Percentiles rank a stretch among this genome's conserved stretches.
phyloP scores from a whole-genome alignment of 2,329 filamentous ascomycete genomes.

The Lecanosticta acicola region DNA sequence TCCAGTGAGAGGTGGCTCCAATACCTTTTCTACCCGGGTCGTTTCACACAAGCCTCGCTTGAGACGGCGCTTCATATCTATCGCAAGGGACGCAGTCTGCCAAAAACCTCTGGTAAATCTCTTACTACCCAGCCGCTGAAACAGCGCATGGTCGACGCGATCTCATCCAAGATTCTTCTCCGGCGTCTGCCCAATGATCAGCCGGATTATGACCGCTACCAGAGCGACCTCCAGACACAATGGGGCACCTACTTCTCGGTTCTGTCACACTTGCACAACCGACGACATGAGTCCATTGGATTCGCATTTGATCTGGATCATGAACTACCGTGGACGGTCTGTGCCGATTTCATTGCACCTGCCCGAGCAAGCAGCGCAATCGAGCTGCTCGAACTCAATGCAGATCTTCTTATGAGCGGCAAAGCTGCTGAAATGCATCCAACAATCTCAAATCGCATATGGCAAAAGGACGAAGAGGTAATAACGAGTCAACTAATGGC shows the following conservation, averaged over 20 bases:
- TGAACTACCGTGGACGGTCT: conserved; percentile 75
- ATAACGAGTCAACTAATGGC: conserved; percentile 21
- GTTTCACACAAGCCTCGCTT: conserved; percentile 72
- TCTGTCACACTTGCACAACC: conserved; percentile 77
- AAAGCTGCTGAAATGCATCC: background rate
- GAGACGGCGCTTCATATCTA: conserved; percentile 81
- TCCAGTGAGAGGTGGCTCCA: conserved; percentile 73
- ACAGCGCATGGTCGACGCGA: conserved; percentile 68
- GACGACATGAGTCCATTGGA: conserved; percentile 74
- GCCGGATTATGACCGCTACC: conserved; percentile 71
- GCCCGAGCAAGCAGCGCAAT: conserved; percentile 73
- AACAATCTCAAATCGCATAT: conserved; percentile 24
- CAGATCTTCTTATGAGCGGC: conserved; percentile 14
- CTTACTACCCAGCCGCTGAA: conserved; percentile 57
- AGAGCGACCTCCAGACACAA: conserved; percentile 67
- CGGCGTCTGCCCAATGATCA: conserved; percentile 56
- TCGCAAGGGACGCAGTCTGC: conserved; percentile 54
- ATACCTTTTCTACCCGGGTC: conserved; percentile 74
- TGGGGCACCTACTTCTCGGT: conserved; percentile 89
- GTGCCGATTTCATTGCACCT: conserved; percentile 73
- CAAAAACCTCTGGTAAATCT: conserved; percentile 26
- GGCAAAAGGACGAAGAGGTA: conserved; percentile 29
- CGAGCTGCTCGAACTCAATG: conserved; percentile 70
- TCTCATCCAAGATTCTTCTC: conserved; percentile 64
- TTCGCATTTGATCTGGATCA: conserved; percentile 66